Evolutionary conservation across 805 yeast species (phyloP).

Genomic region (Debaryomyces castellii): DNA sequence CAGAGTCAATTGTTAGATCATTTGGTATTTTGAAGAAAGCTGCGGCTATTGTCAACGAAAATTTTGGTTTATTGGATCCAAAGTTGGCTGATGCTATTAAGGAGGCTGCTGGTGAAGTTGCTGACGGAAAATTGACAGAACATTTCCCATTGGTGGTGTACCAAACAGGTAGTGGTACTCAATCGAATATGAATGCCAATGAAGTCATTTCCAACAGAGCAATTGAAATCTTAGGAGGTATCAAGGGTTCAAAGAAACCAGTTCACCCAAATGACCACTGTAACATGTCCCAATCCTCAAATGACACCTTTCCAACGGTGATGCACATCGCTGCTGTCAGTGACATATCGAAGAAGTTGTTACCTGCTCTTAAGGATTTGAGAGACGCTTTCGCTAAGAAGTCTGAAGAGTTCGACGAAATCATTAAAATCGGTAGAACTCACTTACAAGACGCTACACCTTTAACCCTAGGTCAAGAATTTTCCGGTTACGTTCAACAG

Average conservation of each 20-base stretch:
- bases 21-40: conserved; percentile 39
- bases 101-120: conserved; percentile 38
- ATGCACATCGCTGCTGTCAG: conserved; percentile 99
- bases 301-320: conserved; percentile 98
- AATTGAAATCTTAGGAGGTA: conserved; percentile 92
- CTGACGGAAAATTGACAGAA: conserved; percentile 36
- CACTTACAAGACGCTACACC: conserved; percentile 99
- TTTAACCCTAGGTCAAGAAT: conserved; percentile 95
- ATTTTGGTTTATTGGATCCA: conserved; percentile 31
- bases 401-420: conserved; percentile 79
- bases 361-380: conserved; percentile 80
- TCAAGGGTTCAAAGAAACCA: conserved; percentile 85
- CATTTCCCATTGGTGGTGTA: conserved; percentile 77
- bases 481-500: conserved; percentile 95
- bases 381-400: conserved; percentile 67
- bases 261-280: conserved; percentile 99
- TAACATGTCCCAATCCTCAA: conserved; percentile 96
- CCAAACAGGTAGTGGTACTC: conserved; percentile 99
- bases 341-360: conserved; percentile 69
- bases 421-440: conserved; percentile 98
- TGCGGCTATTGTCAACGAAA: conserved; percentile 37
- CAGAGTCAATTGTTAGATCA: conserved; percentile 32
- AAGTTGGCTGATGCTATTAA: conserved; percentile 32
- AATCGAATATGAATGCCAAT: conserved; percentile 98
- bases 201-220: conserved; percentile 99